Base-by-base conservation (phyloP, 352 stramenopile species). In the Blastocystis sp. region DNA sequence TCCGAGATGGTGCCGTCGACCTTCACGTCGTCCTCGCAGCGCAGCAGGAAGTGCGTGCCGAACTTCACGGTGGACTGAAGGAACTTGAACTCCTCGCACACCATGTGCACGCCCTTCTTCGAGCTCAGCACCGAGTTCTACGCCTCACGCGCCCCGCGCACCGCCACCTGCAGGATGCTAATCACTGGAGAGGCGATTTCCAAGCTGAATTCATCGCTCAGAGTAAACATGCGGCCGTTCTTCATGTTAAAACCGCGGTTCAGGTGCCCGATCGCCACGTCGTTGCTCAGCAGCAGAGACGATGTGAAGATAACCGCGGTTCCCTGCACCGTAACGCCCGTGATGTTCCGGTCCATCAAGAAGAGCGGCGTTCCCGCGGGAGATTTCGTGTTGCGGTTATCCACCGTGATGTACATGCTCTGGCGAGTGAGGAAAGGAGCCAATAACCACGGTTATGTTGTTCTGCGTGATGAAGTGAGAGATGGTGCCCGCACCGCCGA, bases 101-200 rank as follows among this genome's bases (percentile, higher is more conserved):
- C 45, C 2, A 77, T 41, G n/a, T 53, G 38, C 21, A 77, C 45
- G 11, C 28, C 60, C 66, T 53, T 77, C 66, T 77, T 77, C 38
- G 66, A 28, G 19, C 66, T 77, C 41, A 77, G 66, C 21, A 77
- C 66, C 2, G 66, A 77, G 19, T 77, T 77, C 66, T 77, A 34
- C 14, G 19, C 2, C 34, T 71, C 11, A 71, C 7, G 3, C 7
- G 3, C 3, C 0, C 23, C 23, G 40, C 23, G 2, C 43, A 43
- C 11, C 21, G 23, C 17, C 10, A 71, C 64, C 23, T 71, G 64
- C 3, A 77, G 66, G 60, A 77, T 77, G 2, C n/a, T 53, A 34
- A 77, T 77, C 38, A 60, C 66, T 11, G 66, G 41, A 19, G 66
- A 53, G 4, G 53, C 38, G 38, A 77, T 77, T 10, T 53, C 52